phyloP scores from a whole-genome alignment of 768 basidiomycete species.

The Suillus weaverae region DNA sequence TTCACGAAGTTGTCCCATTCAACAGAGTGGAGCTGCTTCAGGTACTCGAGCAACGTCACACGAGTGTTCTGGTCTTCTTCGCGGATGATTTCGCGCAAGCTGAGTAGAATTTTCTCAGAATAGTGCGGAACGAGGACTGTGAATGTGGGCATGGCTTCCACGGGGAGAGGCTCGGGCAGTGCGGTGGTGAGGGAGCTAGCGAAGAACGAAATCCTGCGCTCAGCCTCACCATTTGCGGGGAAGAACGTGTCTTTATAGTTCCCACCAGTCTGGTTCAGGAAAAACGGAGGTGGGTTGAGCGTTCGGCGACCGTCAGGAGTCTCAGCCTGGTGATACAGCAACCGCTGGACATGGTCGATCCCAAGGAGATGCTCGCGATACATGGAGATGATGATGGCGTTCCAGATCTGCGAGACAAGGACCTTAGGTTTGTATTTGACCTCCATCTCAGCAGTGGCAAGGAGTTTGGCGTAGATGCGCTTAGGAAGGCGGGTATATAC shows the following conservation, averaged over 20 bases:
- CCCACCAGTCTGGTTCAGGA: slow-evolving; percentile 84
- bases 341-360: slow-evolving; percentile 96
- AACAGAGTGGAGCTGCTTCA: slow-evolving; percentile 96
- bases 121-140: slow-evolving; percentile 99
- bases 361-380: slow-evolving; percentile 97
- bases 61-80: slow-evolving; percentile 97
- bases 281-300: slow-evolving; percentile 95
- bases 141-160: slow-evolving; percentile 99
- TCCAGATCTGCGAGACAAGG: slow-evolving; percentile 98
- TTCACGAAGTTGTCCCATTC: slow-evolving; percentile 99
- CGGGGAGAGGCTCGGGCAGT: slow-evolving; percentile 90
- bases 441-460: slow-evolving; percentile 97
- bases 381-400: slow-evolving; percentile 99
- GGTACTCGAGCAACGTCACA: slow-evolving; percentile 94
- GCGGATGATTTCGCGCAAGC: slow-evolving; percentile 95
- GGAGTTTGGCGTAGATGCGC: slow-evolving; percentile 94
- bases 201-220: slow-evolving; percentile 98
- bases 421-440: slow-evolving; percentile 99
- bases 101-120: slow-evolving; percentile 97
- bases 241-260: slow-evolving; percentile 83
- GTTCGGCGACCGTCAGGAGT: slow-evolving; percentile 86
- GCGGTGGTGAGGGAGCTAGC: slow-evolving; percentile 96
- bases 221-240: slow-evolving; percentile 91
- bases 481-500: slow-evolving; percentile 96
- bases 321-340: slow-evolving; percentile 96